Percentiles rank a stretch among this genome's conserved stretches.
Evolutionary conservation across 805 yeast species (phyloP).

Genomic region (Debaryomyces maramus): DNA sequence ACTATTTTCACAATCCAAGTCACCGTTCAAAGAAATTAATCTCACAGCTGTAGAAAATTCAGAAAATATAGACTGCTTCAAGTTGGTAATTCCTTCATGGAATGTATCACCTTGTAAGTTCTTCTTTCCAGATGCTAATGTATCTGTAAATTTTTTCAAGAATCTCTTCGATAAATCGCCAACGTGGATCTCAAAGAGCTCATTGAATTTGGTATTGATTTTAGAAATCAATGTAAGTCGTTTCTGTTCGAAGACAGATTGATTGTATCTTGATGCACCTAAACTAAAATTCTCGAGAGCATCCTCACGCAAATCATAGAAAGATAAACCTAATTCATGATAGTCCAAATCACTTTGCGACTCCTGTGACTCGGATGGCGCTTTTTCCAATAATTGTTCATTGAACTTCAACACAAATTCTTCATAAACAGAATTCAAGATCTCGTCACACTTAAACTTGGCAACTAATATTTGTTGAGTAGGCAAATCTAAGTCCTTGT

Average conservation of each 20-base stretch:
- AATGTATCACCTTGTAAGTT: conserved; percentile 6
- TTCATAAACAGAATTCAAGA: conserved; percentile 44
- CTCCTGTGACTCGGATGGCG: conserved; percentile 4
- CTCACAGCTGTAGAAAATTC: conserved; percentile 14
- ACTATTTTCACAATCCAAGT: conserved; percentile 23
- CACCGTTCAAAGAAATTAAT: conserved; percentile 29
- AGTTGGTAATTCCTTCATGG: conserved; percentile 10
- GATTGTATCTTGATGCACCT: conserved; percentile 74
- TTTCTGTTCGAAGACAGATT: conserved; percentile 65
- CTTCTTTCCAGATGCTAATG: conserved; percentile 2
- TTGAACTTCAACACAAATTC: conserved; percentile 26
- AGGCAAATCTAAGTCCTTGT: conserved; percentile 93
- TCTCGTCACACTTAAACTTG: conserved; percentile 91
- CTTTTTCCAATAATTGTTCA: conserved; percentile 12
- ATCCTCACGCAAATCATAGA: conserved; percentile 44
- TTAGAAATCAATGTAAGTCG: conserved; percentile 48
- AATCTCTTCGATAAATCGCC: conserved; percentile 5
- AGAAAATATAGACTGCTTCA: conserved; percentile 5
- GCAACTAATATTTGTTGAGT: conserved; percentile 96
- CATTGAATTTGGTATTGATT: conserved; percentile 30
- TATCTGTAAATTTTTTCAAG: conserved; percentile 10
- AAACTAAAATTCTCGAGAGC: conserved; percentile 60
- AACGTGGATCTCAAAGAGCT: conserved; percentile 31
- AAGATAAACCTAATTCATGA: conserved; percentile 43
- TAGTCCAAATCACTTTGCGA: conserved; percentile 36